Conservation (phyloP, 345 rosid species). For the Boechera stricta region DNA sequence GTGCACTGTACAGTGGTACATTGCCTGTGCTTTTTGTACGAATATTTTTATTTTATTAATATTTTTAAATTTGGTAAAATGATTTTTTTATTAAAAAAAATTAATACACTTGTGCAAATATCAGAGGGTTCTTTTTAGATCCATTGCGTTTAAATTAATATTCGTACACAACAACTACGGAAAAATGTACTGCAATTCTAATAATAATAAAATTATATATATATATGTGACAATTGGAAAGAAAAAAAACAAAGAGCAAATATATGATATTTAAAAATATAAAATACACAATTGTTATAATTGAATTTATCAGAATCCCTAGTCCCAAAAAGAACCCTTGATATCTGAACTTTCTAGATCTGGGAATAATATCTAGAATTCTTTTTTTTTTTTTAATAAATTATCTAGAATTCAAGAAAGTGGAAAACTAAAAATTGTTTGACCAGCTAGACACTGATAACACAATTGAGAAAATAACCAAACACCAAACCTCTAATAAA, state of each 20-base stretch:
- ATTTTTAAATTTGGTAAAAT: not conserved
- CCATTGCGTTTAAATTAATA: not conserved
- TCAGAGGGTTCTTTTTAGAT: slow-evolving; percentile 5
- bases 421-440: not conserved
- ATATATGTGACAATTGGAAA: not conserved
- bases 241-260: not conserved
- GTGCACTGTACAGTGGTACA: slow-evolving; percentile 24
- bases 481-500: not conserved
- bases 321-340: not conserved
- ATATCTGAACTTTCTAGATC: slow-evolving; percentile 37
- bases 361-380: slow-evolving; percentile 14
- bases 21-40: slow-evolving; percentile 5
- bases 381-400: too few species aligned
- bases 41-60: not conserved
- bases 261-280: not conserved
- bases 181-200: too few species aligned
- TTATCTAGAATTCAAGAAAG: slow-evolving; percentile 10
- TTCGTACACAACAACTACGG: too few species aligned
- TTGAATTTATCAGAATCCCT: slow-evolving; percentile 1
- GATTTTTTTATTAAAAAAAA: not conserved
- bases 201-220: too few species aligned
- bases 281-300: not conserved
- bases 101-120: not conserved
- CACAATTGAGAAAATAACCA: not conserved
- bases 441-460: not conserved